phyloP scores from a whole-genome alignment of 192 early-diverging fungal species.

The Nowakowskiella sp. region DNA sequence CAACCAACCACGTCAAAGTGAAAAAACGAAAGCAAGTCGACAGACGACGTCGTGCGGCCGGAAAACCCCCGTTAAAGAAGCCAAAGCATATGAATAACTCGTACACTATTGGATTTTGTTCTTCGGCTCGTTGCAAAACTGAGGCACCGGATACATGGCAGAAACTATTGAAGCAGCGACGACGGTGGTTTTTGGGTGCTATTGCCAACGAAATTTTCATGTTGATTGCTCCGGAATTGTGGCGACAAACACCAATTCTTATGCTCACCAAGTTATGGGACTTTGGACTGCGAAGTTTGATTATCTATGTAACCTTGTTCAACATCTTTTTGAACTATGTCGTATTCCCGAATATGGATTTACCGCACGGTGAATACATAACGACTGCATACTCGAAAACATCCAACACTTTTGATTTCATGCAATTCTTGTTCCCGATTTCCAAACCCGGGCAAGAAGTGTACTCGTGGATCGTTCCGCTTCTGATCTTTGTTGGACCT shows the following conservation, averaged over 20 bases:
- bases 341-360: neutral
- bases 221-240: conserved; percentile 4
- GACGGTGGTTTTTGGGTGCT: conserved; percentile 42
- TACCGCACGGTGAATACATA: too few relatives aligned
- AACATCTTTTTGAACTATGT: conserved; percentile 2
- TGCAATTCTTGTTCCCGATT: too few relatives aligned
- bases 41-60: too few relatives aligned
- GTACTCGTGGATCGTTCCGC: too few relatives aligned
- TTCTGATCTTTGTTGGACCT: conserved; percentile 6
- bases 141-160: conserved; percentile 27
- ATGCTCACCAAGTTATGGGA: conserved; percentile 17
- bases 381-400: too few relatives aligned
- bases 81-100: too few relatives aligned
- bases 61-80: too few relatives aligned
- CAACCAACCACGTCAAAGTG: too few relatives aligned
- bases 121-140: conserved; percentile 36
- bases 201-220: conserved; percentile 18
- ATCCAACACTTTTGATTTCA: too few relatives aligned
- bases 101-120: conserved; percentile 33
- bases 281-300: conserved; percentile 11
- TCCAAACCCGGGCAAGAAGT: too few relatives aligned
- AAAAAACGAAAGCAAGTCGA: too few relatives aligned
- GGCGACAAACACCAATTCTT: conserved; percentile 10
- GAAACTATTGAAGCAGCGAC: conserved; percentile 31
- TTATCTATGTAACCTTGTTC: conserved; percentile 7